Evolutionary conservation across 139 green algal species (phyloP).

Genomic region (Haematococcus sp.): DNA sequence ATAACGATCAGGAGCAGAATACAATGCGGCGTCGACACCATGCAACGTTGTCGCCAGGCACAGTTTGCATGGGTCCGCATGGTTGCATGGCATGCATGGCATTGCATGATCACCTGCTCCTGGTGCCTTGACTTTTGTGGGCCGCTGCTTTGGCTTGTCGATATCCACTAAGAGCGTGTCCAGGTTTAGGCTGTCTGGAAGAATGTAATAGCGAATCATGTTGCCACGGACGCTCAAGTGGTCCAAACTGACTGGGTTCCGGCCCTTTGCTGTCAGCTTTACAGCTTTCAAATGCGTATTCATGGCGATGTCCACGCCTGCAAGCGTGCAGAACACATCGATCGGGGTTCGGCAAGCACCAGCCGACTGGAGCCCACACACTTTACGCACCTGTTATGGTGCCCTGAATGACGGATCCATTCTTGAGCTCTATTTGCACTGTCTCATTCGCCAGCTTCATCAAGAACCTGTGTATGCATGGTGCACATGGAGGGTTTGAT

Average conservation of each 20-base stretch:
- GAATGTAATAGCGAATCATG: slow-evolving; percentile 93
- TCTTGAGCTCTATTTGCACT: slow-evolving; percentile 98
- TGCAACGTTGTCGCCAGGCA: no score
- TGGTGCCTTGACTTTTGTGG: slow-evolving; percentile 51
- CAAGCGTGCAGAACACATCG: no score
- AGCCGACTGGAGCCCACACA: no score
- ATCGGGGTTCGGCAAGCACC: no score
- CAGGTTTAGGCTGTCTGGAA: slow-evolving; percentile 97
- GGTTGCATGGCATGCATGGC: not conserved
- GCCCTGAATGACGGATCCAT: slow-evolving; percentile 91
- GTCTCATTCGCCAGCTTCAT: slow-evolving; percentile 99
- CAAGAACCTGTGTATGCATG: slow-evolving; percentile 77
- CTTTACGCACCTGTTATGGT: slow-evolving; percentile 84
- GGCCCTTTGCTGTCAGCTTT: slow-evolving; percentile 93
- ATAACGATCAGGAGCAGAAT: no score
- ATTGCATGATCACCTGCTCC: not conserved
- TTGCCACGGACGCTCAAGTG: slow-evolving; percentile 88
- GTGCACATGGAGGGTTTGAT: not conserved
- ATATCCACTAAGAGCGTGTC: slow-evolving; percentile 98
- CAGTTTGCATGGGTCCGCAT: not conserved
- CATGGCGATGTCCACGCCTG: slow-evolving; percentile 98
- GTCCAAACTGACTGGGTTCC: slow-evolving; percentile 84
- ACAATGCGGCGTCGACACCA: no score
- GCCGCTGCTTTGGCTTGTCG: slow-evolving; percentile 89
- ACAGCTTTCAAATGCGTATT: slow-evolving; percentile 98